phyloP scores from a whole-genome alignment of 306 rosid genomes.

The Nissolia schottii region DNA sequence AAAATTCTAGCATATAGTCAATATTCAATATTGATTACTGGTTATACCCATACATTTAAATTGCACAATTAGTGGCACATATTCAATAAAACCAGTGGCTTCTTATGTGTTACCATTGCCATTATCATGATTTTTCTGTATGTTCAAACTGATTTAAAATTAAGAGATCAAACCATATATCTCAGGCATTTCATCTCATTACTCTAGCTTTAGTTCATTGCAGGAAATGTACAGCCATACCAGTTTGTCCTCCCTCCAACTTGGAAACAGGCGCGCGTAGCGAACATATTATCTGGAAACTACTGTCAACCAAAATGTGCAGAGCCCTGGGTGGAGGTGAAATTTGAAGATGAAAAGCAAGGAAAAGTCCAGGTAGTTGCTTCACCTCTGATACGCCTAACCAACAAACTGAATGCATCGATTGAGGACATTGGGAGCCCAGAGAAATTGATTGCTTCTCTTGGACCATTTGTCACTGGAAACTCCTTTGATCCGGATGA shows the following conservation, averaged over 20 bases:
- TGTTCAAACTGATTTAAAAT: not conserved
- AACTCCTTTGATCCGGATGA: constrained; percentile 82
- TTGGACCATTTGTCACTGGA: constrained; percentile 94
- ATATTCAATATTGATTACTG: not conserved
- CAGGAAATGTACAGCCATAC: constrained; percentile 98
- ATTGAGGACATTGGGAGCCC: constrained; percentile 94
- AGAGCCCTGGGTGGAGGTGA: constrained; percentile 98
- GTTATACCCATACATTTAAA: not conserved
- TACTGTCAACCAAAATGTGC: constrained; percentile 99
- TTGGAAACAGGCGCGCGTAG: constrained; percentile 84
- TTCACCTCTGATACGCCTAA: constrained; percentile 84
- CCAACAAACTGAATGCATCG: constrained; percentile 86
- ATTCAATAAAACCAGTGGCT: not conserved
- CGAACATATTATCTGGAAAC: constrained; percentile 95
- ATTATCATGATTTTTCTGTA: not conserved
- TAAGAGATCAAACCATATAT: not conserved
- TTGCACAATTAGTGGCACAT: not conserved
- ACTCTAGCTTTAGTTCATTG: constrained; percentile 63
- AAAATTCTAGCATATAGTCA: too few species aligned
- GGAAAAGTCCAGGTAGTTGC: constrained; percentile 92
- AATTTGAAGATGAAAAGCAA: constrained; percentile 89
- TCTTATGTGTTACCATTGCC: not conserved
- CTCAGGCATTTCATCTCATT: not conserved
- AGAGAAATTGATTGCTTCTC: constrained; percentile 87
- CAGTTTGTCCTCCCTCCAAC: constrained; percentile 86